Evolutionary conservation across 768 basidiomycete genomes (phyloP).

Genomic region (Mycena alexandri): DNA sequence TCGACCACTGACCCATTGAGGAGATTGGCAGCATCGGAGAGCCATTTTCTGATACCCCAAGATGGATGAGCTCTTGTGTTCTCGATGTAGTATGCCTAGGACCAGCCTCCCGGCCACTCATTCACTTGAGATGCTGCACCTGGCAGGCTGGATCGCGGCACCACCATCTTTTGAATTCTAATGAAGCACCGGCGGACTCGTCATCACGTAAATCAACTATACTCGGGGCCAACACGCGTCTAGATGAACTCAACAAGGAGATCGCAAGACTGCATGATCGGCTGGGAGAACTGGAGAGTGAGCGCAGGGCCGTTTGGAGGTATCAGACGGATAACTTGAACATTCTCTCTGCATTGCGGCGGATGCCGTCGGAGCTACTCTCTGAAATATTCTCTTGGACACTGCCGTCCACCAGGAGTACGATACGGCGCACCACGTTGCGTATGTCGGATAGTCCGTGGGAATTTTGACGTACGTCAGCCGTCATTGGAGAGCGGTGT

Average conservation of each 20-base stretch:
- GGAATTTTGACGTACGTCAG: constrained; percentile 1
- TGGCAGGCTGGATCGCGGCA: too few species aligned
- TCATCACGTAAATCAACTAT: too few species aligned
- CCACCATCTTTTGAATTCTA: too few species aligned
- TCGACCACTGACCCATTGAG: too few species aligned
- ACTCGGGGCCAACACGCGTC: too few species aligned
- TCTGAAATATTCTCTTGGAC: constrained; percentile 23
- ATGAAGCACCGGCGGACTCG: too few species aligned
- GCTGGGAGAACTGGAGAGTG: constrained; percentile 12
- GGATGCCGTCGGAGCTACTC: constrained; percentile 5
- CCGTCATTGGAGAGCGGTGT: constrained; percentile 10
- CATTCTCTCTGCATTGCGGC: constrained; percentile 10
- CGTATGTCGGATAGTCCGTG: background rate
- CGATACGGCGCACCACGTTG: background rate
- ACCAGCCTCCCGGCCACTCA: too few species aligned
- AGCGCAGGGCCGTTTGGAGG: background rate
- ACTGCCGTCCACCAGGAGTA: background rate
- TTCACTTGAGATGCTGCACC: too few species aligned
- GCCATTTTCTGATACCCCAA: too few species aligned
- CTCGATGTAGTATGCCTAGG: too few species aligned
- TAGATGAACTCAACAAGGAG: background rate
- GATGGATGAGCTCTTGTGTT: too few species aligned
- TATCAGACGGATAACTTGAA: background rate
- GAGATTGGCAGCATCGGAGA: too few species aligned
- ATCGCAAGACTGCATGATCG: background rate